These are phyloP conservation scores for Aspergillus haitiensis DNA, from an alignment of 495 filamentous ascomycete species.

Conservation along the genomic window DNA sequence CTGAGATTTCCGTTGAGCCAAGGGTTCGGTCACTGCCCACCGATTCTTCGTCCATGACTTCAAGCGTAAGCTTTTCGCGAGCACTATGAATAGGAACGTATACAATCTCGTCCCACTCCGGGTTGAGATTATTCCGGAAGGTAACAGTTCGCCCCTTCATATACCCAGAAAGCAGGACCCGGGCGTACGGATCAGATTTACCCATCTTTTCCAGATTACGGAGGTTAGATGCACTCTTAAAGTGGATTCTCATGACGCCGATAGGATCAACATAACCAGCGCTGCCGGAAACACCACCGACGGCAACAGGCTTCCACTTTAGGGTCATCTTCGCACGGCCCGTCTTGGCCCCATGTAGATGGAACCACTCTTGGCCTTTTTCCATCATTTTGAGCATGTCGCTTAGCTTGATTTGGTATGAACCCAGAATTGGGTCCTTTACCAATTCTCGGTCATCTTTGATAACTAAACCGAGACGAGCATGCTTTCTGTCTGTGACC, in stretches of 20 bases:
- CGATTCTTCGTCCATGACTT: slow-evolving; percentile 96
- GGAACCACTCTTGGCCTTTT: slow-evolving; percentile 96
- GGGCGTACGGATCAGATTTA: slow-evolving; percentile 93
- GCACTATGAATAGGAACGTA: slow-evolving; percentile 88
- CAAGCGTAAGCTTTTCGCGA: slow-evolving; percentile 81
- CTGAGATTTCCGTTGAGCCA: slow-evolving; percentile 71
- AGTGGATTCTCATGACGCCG: slow-evolving; percentile 92
- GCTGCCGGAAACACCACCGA: slow-evolving; percentile 73
- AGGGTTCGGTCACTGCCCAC: slow-evolving; percentile 84
- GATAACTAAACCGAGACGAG: slow-evolving; percentile 84
- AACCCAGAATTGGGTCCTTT: slow-evolving; percentile 81
- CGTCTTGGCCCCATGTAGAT: slow-evolving; percentile 74
- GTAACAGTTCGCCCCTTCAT: slow-evolving; percentile 91
- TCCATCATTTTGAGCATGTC: slow-evolving; percentile 89
- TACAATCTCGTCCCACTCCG: slow-evolving; percentile 92
- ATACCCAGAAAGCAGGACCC: slow-evolving; percentile 84
- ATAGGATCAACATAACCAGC: slow-evolving; percentile 92
- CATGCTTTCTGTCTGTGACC: slow-evolving; percentile 86
- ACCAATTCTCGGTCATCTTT: slow-evolving; percentile 90
- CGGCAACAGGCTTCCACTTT: slow-evolving; percentile 91
- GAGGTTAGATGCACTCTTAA: slow-evolving; percentile 75
- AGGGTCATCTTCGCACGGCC: slow-evolving; percentile 85
- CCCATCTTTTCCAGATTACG: slow-evolving; percentile 94
- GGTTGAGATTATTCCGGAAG: slow-evolving; percentile 92
- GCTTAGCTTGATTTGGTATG: slow-evolving; percentile 90